A percentile compares a stretch with the other conserved stretches of the same genome.
Evolutionary conservation across 2,329 filamentous ascomycete genomes (phyloP).

Genomic region (Sporothrix pallida): DNA sequence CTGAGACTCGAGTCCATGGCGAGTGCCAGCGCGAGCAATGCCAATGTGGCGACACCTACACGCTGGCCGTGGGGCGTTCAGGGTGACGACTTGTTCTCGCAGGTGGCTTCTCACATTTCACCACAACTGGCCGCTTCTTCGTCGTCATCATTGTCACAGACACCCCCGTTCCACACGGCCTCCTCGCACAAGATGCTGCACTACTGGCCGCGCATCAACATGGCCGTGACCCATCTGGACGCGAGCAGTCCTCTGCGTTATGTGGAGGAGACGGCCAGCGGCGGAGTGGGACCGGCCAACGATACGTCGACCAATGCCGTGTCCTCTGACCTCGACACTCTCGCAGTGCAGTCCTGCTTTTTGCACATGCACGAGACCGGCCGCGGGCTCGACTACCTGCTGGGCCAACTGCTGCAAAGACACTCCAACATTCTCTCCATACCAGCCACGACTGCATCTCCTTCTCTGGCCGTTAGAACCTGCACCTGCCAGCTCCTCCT

Average conservation of each 20-base stretch:
- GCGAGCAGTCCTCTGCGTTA: background rate
- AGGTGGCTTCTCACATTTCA: background rate
- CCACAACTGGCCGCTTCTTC: background rate
- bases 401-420: background rate
- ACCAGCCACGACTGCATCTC: background rate
- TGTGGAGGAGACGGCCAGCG: background rate
- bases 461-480: background rate
- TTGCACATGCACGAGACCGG: background rate
- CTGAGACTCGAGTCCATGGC: conserved; percentile 9
- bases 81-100: background rate
- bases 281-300: background rate
- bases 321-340: background rate
- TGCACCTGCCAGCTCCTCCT: background rate
- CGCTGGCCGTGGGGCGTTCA: background rate
- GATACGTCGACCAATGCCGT: background rate
- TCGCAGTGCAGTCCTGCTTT: background rate
- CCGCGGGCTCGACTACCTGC: conserved; percentile 9
- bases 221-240: background rate
- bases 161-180: background rate
- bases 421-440: background rate
- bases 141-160: background rate
- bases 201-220: conserved; percentile 22
- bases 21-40: background rate
- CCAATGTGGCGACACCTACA: background rate
- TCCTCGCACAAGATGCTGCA: conserved; percentile 18